Percentiles rank a stretch among this genome's conserved stretches.
Conservation (phyloP, 108 stramenopile species). For the Skeletonema tropicum region DNA sequence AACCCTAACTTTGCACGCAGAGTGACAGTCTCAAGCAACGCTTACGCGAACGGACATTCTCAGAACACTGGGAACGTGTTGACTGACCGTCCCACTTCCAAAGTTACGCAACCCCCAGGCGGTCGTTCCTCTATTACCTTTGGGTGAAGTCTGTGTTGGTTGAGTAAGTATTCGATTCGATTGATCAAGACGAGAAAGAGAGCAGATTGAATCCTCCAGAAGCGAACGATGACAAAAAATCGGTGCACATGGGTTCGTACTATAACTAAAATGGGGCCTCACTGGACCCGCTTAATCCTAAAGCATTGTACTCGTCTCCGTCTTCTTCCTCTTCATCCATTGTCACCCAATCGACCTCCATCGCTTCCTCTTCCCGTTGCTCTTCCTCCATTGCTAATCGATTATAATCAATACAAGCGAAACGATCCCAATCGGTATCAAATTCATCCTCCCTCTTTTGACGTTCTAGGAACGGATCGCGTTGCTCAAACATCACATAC, state of each 20-base stretch:
- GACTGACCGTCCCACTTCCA: constrained; percentile 76
- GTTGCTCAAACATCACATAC: constrained; percentile 95
- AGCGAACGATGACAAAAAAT: neutral
- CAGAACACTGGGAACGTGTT: constrained; percentile 75
- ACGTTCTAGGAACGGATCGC: constrained; percentile 94
- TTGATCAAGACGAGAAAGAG: no score
- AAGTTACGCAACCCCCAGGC: constrained; percentile 70
- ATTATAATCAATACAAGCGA: constrained; percentile 94
- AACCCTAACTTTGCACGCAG: neutral
- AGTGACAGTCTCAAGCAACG: constrained; percentile 54
- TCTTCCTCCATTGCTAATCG: constrained; percentile 96
- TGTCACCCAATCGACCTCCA: constrained; percentile 91
- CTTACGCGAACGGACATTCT: constrained; percentile 60
- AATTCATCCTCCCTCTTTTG: constrained; percentile 95
- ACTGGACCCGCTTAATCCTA: constrained; percentile 56
- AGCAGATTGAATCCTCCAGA: no score
- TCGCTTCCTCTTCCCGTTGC: constrained; percentile 81
- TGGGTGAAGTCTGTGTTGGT: neutral
- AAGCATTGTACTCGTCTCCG: constrained; percentile 48
- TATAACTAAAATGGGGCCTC: constrained; percentile 51
- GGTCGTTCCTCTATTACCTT: constrained; percentile 57
- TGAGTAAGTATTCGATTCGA: no score
- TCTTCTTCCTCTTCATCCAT: constrained; percentile 84
- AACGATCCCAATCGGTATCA: constrained; percentile 98
- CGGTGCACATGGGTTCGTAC: neutral